Conservation (phyloP, 768 basidiomycete genomes). For the Rhodosporidiobolus sp. region DNA sequence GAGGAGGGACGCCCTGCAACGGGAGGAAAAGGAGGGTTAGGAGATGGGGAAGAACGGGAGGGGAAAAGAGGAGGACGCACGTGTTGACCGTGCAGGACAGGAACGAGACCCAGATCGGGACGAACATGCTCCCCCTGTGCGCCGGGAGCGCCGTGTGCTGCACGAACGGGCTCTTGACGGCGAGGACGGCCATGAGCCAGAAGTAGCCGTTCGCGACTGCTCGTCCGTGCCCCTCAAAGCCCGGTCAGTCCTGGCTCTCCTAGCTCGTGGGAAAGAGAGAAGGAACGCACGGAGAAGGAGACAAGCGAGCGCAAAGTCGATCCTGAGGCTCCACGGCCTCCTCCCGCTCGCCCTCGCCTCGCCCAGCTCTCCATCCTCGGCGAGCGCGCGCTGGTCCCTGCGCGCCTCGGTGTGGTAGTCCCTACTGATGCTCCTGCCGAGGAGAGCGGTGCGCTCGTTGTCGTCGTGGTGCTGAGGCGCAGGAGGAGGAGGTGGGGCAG, state of each 20-base stretch:
- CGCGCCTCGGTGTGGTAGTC: conserved; percentile 17
- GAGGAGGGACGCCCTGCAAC: conserved; percentile 27
- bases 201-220: conserved; percentile 34
- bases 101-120: conserved; percentile 34
- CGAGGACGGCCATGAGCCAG: conserved; percentile 18
- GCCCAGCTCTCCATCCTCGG: background rate
- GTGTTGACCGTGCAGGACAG: conserved; percentile 20
- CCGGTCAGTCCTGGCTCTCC: background rate
- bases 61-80: conserved; percentile 1
- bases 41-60: background rate
- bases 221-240: too few relatives aligned
- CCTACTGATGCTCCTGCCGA: background rate
- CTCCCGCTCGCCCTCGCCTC: background rate
- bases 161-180: conserved; percentile 24
- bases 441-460: conserved; percentile 22
- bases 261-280: background rate
- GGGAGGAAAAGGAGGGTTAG: background rate
- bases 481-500: too few relatives aligned
- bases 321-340: conserved; percentile 18
- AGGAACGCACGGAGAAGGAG: conserved; percentile 24
- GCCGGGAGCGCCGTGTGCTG: conserved; percentile 28
- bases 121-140: conserved; percentile 27
- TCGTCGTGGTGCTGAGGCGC: too few relatives aligned
- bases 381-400: background rate
- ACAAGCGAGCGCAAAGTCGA: conserved; percentile 17